A percentile compares a stretch with the other conserved stretches of the same genome.
Evolutionary conservation across 2,329 filamentous ascomycete species (phyloP).

Genomic region (Didymella segeticola): DNA sequence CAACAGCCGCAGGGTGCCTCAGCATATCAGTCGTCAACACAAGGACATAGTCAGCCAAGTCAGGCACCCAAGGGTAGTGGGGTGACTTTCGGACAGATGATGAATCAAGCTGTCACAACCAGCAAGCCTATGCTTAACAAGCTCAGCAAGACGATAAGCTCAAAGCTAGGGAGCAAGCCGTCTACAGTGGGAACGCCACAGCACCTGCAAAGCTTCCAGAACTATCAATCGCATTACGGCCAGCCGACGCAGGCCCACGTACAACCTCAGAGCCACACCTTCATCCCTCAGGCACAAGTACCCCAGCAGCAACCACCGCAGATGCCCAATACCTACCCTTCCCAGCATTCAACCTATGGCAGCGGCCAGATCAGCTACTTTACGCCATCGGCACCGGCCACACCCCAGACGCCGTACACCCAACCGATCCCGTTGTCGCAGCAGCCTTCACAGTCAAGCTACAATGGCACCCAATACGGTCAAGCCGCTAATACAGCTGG

Average conservation of each 20-base stretch:
- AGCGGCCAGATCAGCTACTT: constrained; percentile 40
- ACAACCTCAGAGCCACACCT: constrained; percentile 25
- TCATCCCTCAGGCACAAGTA: constrained; percentile 23
- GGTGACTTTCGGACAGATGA: constrained; percentile 38
- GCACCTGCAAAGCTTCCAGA: constrained; percentile 41
- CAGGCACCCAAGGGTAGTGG: constrained; percentile 30
- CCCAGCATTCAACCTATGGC: constrained; percentile 37
- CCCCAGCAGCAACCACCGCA: constrained; percentile 27
- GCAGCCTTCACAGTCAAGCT: constrained; percentile 20
- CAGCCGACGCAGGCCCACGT: constrained; percentile 29
- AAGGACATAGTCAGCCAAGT: constrained; percentile 21
- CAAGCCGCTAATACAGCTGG: constrained; percentile 18
- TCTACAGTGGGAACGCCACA: constrained; percentile 30
- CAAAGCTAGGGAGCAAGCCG: constrained; percentile 40
- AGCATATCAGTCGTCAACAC: constrained; percentile 25
- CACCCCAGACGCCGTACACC: constrained; percentile 19
- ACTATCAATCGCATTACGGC: constrained; percentile 38
- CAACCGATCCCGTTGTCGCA: constrained; percentile 23
- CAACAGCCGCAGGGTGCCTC: constrained; percentile 22
- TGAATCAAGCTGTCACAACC: constrained; percentile 46
- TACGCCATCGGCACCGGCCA: constrained; percentile 23
- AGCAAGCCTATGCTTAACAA: constrained; percentile 48
- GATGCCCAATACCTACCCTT: constrained; percentile 24
- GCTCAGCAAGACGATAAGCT: constrained; percentile 46
- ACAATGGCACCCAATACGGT: constrained; percentile 19